Evolutionary conservation across 2,329 filamentous ascomycete species (phyloP).

Genomic region (Chaetomium sp.): DNA sequence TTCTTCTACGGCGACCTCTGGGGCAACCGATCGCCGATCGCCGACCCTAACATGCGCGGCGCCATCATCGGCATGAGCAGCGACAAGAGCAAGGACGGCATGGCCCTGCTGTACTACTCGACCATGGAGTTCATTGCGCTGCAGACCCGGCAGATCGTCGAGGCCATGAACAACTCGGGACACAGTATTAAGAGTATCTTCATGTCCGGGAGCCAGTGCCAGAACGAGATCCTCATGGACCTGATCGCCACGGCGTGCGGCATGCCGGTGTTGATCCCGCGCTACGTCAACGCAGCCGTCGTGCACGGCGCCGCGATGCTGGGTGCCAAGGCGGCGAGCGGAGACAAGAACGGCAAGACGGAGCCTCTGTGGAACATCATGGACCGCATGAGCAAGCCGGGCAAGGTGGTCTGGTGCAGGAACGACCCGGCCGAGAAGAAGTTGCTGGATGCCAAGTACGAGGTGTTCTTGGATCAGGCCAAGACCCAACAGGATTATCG

Average conservation of each 20-base stretch:
- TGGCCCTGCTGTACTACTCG: conserved; percentile 90
- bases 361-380: conserved; percentile 95
- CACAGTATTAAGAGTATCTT: conserved; percentile 91
- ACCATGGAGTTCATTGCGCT: conserved; percentile 98
- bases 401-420: conserved; percentile 76
- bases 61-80: conserved; percentile 82
- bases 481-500: conserved; percentile 82
- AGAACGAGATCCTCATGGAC: conserved; percentile 89
- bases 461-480: conserved; percentile 93
- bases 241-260: conserved; percentile 87
- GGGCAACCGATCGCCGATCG: conserved; percentile 92
- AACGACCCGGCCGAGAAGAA: conserved; percentile 73
- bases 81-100: conserved; percentile 82
- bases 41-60: conserved; percentile 90
- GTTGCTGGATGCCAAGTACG: conserved; percentile 85
- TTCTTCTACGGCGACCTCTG: conserved; percentile 99
- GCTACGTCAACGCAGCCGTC: conserved; percentile 92
- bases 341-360: conserved; percentile 72
- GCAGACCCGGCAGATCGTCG: conserved; percentile 93
- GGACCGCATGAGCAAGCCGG: conserved; percentile 95
- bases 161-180: conserved; percentile 87
- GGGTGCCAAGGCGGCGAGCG: conserved; percentile 92
- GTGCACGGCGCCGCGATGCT: conserved; percentile 99
- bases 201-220: conserved; percentile 98
- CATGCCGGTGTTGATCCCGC: conserved; percentile 90